Percentiles rank a stretch among this genome's conserved stretches.
These are phyloP conservation scores for Candida quercuum DNA, from an alignment of 805 yeast species.

Conservation along the genomic window DNA sequence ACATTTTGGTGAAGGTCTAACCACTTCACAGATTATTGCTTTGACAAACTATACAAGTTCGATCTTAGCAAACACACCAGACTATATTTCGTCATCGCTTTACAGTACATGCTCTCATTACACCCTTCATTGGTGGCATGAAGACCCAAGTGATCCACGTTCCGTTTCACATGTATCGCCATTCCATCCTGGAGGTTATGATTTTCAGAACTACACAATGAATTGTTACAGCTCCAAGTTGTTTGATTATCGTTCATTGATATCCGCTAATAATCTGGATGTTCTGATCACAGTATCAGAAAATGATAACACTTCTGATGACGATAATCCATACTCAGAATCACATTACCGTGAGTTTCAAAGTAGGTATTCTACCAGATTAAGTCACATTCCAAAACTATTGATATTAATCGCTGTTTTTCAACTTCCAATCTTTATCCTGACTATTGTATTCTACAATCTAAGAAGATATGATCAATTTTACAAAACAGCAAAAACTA, in stretches of 20 bases:
- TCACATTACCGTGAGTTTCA: not conserved
- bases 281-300: not conserved
- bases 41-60: constrained; percentile 23
- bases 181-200: not conserved
- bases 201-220: not conserved
- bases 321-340: not conserved
- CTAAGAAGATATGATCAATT: constrained; percentile 6
- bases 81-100: constrained; percentile 6
- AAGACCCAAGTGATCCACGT: not conserved
- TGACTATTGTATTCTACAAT: constrained; percentile 14
- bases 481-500: constrained; percentile 6
- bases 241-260: not conserved
- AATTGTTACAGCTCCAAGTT: not conserved
- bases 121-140: constrained; percentile 6
- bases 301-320: not conserved
- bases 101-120: constrained; percentile 7
- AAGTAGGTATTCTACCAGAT: not conserved
- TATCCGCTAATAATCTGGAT: not conserved
- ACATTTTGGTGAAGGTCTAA: constrained; percentile 21
- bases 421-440: not conserved
- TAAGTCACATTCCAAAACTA: not conserved
- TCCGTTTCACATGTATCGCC: constrained; percentile 4
- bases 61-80: constrained; percentile 11
- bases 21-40: constrained; percentile 11
- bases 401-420: not conserved